Evolutionary conservation across 2,329 filamentous ascomycete species (phyloP).

Genomic region (Fusarium liriodendri): DNA sequence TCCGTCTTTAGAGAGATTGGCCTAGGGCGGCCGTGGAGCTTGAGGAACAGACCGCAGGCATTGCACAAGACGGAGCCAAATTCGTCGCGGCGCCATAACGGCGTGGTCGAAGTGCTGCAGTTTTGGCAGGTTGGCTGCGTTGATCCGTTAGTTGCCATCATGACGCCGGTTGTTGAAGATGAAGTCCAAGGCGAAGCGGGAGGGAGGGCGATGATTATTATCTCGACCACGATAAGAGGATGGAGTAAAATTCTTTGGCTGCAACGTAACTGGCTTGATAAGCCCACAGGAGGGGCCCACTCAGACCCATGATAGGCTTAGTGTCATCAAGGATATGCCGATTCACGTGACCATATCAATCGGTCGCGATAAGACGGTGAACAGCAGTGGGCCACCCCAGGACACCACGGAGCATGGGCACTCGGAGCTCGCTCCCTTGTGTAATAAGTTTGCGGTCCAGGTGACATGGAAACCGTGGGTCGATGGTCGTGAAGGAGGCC

Average conservation of each 20-base stretch:
- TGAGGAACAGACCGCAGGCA: slow-evolving; percentile 96
- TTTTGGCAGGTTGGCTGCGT: slow-evolving; percentile 97
- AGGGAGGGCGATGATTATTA: slow-evolving; percentile 48
- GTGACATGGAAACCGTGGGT: slow-evolving; percentile 11
- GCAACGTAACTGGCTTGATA: slow-evolving; percentile 50
- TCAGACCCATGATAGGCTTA: slow-evolving; percentile 33
- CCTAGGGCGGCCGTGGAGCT: slow-evolving; percentile 91
- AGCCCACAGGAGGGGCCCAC: slow-evolving; percentile 40
- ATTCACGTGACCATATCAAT: slow-evolving; percentile 47
- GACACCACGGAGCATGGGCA: slow-evolving; percentile 9
- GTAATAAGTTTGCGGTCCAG: background rate
- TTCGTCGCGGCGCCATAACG: slow-evolving; percentile 97
- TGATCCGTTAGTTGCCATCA: slow-evolving; percentile 69
- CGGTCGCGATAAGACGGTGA: slow-evolving; percentile 35
- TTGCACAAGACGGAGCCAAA: slow-evolving; percentile 96
- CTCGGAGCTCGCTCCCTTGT: background rate
- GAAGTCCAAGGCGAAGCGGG: slow-evolving; percentile 41
- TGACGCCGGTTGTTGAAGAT: slow-evolving; percentile 52
- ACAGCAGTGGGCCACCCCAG: background rate
- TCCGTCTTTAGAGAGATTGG: slow-evolving; percentile 98
- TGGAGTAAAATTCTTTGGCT: slow-evolving; percentile 50
- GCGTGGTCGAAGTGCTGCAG: slow-evolving; percentile 94
- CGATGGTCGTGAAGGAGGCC: background rate
- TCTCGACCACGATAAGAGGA: slow-evolving; percentile 54
- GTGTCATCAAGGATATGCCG: slow-evolving; percentile 26